Base-by-base conservation (phyloP, 176 grass and related monocot genomes). In the Bromus sterilis region DNA sequence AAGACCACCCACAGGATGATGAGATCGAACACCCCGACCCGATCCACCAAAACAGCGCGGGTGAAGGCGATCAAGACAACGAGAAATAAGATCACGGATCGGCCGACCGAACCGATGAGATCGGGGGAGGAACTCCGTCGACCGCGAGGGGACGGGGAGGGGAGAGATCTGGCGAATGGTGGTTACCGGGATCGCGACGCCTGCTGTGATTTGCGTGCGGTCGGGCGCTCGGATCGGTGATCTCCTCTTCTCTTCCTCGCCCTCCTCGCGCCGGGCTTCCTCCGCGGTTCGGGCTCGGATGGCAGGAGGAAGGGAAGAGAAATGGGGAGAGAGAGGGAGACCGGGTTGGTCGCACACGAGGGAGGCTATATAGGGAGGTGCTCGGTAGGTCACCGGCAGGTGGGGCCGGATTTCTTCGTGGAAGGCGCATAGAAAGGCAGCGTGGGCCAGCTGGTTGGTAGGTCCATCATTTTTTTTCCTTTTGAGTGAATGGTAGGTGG, bases 131-230 rank as follows among this genome's bases (percentile, higher is more conserved):
- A 12, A 24, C 44, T 8, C 15, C n/a, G 23, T 21, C 59, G 49
- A 48, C 9, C 18, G 14, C 43, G 43, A 1, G 14, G 16, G 3
- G 18, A 5, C 56, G 30, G 41, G 29, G 4, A 23, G 4, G 16
- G 1, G 11, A 4, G 62, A 46, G 64, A n/a, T 31, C 20, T 5
- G 6, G 20, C 4, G 59, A 79, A 37, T 6, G 51, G 66, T 44
- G 11, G 28, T 83, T 85, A 89, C 88, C 88, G 73, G 49, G 56
- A 89, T 82, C 6, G 34, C 39, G 41, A 44, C 26, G 77, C 9
- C 21, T 64, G 34, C 37, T 44, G 68, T 10, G 24, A 11, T 73
- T 9, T 36, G 51, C 68, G 39, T 56, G 18, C 57, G 29, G 61
- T 9, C 7, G 21, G 21, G 34, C 35, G 55, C 8, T 61, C 24